Evolutionary conservation across 441 rosid species (phyloP).

Genomic region (Gossypium lobatum): DNA sequence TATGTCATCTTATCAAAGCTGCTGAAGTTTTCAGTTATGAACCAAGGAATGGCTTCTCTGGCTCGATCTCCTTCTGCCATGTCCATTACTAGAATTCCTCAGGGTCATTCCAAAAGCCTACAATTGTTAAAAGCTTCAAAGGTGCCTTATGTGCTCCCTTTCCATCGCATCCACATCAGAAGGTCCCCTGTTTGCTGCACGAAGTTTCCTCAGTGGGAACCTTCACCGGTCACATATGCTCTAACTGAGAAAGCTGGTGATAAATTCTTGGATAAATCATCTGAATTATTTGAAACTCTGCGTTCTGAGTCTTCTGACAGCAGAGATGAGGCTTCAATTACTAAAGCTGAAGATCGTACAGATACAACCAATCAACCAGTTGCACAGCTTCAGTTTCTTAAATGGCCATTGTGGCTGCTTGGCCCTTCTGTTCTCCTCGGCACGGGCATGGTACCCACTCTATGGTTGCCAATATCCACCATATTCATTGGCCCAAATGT

Average conservation of each 20-base stretch:
- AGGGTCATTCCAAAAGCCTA: constrained; percentile 24
- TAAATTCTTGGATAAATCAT: constrained; percentile 38
- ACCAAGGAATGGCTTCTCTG: constrained; percentile 44
- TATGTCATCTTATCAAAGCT: constrained; percentile 13
- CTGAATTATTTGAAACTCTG: constrained; percentile 51
- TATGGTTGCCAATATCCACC: constrained; percentile 85
- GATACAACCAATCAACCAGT: constrained; percentile 20
- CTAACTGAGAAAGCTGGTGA: constrained; percentile 37
- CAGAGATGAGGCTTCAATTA: constrained; percentile 27
- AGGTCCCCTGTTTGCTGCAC: constrained; percentile 40
- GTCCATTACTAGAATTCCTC: constrained; percentile 18
- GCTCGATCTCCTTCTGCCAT: constrained; percentile 29
- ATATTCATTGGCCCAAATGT: constrained; percentile 73
- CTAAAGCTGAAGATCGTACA: constrained; percentile 21
- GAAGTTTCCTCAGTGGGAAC: constrained; percentile 60
- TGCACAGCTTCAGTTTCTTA: constrained; percentile 46
- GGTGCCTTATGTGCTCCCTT: constrained; percentile 9
- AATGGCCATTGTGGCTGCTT: constrained; percentile 83
- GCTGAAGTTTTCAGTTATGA: constrained; percentile 28
- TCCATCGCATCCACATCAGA: constrained; percentile 19
- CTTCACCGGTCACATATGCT: constrained; percentile 43
- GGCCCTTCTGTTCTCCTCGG: constrained; percentile 77
- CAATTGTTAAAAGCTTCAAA: constrained; percentile 23
- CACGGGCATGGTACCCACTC: constrained; percentile 85
- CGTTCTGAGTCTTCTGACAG: constrained; percentile 31